phyloP scores from a whole-genome alignment of 192 early-diverging fungal species.

The Chytriomyces sp. region DNA sequence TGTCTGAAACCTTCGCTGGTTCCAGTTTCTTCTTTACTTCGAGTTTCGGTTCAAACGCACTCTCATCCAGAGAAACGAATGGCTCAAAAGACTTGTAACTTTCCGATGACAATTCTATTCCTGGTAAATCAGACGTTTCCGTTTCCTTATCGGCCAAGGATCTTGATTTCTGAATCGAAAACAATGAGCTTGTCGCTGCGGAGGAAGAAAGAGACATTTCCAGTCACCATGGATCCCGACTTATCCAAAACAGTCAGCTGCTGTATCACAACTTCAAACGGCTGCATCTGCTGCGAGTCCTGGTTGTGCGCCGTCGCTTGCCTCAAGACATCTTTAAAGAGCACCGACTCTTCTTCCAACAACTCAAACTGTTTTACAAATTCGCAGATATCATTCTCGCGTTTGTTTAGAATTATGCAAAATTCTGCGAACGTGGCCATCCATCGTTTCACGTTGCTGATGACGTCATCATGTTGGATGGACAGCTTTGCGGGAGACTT shows the following conservation, averaged over 20 bases:
- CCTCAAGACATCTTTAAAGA: conserved; percentile 42
- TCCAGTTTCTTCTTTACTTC: neutral
- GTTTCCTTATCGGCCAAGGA: neutral
- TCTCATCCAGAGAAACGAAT: conserved; percentile 5
- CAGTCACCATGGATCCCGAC: conserved; percentile 20
- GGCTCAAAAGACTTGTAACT: neutral
- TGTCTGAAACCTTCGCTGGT: neutral
- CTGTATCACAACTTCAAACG: conserved; percentile 24
- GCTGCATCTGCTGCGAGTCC: neutral
- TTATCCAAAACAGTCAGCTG: conserved; percentile 16
- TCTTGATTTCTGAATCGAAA: conserved; percentile 11
- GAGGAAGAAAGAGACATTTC: neutral
- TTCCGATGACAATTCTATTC: neutral
- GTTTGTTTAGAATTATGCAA: conserved; percentile 19
- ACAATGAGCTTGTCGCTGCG: neutral
- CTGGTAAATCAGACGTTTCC: neutral
- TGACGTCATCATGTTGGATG: neutral
- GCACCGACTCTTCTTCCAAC: conserved; percentile 44
- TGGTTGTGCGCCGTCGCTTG: conserved; percentile 8
- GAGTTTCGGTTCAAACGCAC: neutral
- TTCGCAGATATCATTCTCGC: conserved; percentile 20
- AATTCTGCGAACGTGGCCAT: neutral
- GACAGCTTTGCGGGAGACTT: neutral
- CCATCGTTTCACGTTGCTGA: conserved; percentile 13
- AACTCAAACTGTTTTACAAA: conserved; percentile 35